Conservation (phyloP, 768 basidiomycete species). For the Butyriboletus loyo region DNA sequence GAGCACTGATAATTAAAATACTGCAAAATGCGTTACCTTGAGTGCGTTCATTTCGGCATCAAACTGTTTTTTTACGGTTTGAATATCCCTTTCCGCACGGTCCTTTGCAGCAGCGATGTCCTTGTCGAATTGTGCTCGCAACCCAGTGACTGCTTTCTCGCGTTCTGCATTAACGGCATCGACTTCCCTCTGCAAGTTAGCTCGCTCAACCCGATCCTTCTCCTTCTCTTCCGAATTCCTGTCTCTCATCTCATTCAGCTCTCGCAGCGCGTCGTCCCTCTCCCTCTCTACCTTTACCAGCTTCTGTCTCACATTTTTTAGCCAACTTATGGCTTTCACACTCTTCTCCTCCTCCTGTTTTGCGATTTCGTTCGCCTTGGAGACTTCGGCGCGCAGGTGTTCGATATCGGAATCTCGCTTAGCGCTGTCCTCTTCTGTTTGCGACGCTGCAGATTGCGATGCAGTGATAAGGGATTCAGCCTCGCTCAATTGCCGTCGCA, state of each 20-base stretch:
- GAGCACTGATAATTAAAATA: constrained; percentile 7
- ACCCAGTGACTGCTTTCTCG: constrained; percentile 55
- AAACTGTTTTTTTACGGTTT: constrained; percentile 61
- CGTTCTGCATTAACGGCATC: constrained; percentile 58
- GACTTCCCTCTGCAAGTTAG: constrained; percentile 59
- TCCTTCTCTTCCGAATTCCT: constrained; percentile 50
- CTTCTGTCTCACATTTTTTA: constrained; percentile 96
- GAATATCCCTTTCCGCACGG: constrained; percentile 70
- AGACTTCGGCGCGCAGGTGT: constrained; percentile 60
- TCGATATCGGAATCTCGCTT: constrained; percentile 56
- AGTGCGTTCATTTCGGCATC: constrained; percentile 72
- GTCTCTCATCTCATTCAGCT: constrained; percentile 48
- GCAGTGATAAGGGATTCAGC: constrained; percentile 67
- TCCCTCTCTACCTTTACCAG: constrained; percentile 97
- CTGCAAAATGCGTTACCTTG: constrained; percentile 49
- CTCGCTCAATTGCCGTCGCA: constrained; percentile 66
- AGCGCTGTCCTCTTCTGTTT: constrained; percentile 46
- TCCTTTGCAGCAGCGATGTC: constrained; percentile 62
- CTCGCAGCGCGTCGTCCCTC: constrained; percentile 71
- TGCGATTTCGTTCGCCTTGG: constrained; percentile 54
- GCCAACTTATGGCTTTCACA: constrained; percentile 83
- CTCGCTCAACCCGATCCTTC: constrained; percentile 44
- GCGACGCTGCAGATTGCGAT: constrained; percentile 45
- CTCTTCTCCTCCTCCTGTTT: constrained; percentile 99
- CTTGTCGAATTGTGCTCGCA: constrained; percentile 70